These are phyloP conservation scores for Penicillium lividum DNA, from an alignment of 495 filamentous ascomycete species.

Conservation along the genomic window DNA sequence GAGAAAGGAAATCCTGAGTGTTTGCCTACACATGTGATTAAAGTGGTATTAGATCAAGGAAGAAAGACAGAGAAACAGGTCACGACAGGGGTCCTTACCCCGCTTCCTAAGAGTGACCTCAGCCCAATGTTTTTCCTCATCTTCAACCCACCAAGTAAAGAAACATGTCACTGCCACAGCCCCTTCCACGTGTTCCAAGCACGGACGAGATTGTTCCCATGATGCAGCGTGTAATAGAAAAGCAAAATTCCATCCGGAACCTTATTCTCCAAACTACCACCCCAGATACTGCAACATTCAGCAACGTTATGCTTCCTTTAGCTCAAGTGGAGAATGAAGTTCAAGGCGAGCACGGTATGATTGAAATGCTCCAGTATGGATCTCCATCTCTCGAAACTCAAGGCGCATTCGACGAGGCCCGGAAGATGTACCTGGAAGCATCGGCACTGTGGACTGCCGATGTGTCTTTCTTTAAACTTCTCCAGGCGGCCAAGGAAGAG, in stretches of 20 bases:
- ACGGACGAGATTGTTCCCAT: constrained; percentile 1
- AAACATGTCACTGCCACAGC: not conserved
- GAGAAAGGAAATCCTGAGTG: no score
- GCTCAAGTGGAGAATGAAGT: not conserved
- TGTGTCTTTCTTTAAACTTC: not conserved
- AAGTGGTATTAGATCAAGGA: no score
- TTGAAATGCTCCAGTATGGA: not conserved
- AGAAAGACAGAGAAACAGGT: no score
- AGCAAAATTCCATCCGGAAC: not conserved
- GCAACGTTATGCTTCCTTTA: not conserved
- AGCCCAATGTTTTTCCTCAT: no score
- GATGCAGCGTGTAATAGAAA: not conserved
- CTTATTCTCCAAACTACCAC: not conserved
- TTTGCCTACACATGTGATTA: no score
- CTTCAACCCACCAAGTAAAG: no score
- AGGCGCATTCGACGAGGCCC: not conserved
- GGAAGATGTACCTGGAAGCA: not conserved
- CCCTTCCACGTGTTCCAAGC: not conserved
- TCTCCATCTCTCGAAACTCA: not conserved
- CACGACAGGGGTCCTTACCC: no score
- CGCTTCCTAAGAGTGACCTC: no score
- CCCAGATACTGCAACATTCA: not conserved
- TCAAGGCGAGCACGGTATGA: not conserved
- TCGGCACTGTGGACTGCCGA: not conserved
- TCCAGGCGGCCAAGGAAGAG: not conserved